Percentiles rank a stretch among this genome's conserved stretches.
phyloP scores from a whole-genome alignment of 805 yeast species.

The Metschnikowia sp. region DNA sequence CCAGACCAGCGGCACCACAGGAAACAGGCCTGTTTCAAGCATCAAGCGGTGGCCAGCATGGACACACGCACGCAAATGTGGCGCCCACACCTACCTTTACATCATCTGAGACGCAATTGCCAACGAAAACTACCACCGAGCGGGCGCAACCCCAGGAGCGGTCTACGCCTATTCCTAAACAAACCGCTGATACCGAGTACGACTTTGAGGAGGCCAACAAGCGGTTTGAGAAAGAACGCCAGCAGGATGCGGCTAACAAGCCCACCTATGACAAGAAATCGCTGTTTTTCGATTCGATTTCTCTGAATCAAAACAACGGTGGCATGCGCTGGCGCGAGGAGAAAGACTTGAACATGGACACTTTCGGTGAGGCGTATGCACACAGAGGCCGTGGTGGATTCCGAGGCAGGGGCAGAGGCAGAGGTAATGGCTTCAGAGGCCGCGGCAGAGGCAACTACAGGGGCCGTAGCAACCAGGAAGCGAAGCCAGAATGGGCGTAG shows the following conservation, averaged over 20 bases:
- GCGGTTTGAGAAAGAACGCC: slow-evolving; percentile 47
- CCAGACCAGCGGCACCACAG: slow-evolving; percentile 14
- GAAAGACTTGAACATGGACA: slow-evolving; percentile 68
- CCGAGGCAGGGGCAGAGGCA: slow-evolving; percentile 35
- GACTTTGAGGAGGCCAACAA: slow-evolving; percentile 77
- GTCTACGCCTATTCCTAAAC: slow-evolving; percentile 18
- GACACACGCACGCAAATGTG: background rate
- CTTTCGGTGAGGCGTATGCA: slow-evolving; percentile 72
- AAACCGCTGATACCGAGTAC: slow-evolving; percentile 49
- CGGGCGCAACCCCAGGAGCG: slow-evolving; percentile 4
- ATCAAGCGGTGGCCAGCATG: background rate
- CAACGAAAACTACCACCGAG: slow-evolving; percentile 7
- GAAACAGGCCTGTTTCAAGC: slow-evolving; percentile 2
- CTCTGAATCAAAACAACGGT: slow-evolving; percentile 50
- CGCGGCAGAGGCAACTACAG: slow-evolving; percentile 44
- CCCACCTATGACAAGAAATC: slow-evolving; percentile 66
- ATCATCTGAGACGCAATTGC: slow-evolving; percentile 2
- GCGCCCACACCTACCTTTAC: background rate
- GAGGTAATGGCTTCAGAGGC: slow-evolving; percentile 29
- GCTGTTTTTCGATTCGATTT: slow-evolving; percentile 84
- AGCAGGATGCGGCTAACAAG: slow-evolving; percentile 28
- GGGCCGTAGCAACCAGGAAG: slow-evolving; percentile 34
- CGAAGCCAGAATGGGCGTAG: slow-evolving; percentile 21
- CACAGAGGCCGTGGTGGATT: slow-evolving; percentile 24
- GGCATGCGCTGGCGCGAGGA: slow-evolving; percentile 69